phyloP scores from a whole-genome alignment of 2,329 filamentous ascomycete species.

The Lizonia empirigonia region DNA sequence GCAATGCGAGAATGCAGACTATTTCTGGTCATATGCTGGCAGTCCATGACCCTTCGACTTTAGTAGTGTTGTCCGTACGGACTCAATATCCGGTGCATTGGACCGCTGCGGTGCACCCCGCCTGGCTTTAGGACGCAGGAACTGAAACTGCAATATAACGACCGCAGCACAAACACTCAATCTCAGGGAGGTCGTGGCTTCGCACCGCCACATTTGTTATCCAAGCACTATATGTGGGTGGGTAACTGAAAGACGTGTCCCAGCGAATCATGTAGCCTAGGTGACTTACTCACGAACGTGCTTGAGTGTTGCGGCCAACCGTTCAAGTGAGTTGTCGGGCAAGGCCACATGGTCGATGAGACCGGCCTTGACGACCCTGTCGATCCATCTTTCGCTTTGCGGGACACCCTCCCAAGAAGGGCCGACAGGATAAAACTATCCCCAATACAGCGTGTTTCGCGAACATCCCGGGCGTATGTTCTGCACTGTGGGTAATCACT shows the following conservation, averaged over 20 bases:
- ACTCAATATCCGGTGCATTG: conserved; percentile 12
- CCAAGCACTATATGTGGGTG: background rate
- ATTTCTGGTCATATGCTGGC: background rate
- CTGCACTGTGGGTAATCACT: conserved; percentile 4
- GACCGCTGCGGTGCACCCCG: conserved; percentile 5
- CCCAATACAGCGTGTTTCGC: conserved; percentile 28
- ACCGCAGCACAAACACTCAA: background rate
- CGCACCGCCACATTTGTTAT: conserved; percentile 13
- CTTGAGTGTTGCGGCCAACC: conserved; percentile 21
- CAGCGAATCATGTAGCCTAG: background rate
- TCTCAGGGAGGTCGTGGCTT: background rate
- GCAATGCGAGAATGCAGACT: conserved; percentile 3
- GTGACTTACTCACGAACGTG: conserved; percentile 2
- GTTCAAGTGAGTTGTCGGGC: conserved; percentile 22
- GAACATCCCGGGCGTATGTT: conserved; percentile 24
- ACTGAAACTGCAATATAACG: conserved; percentile 1
- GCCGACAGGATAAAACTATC: conserved; percentile 22
- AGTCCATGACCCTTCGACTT: background rate
- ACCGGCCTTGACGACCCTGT: conserved; percentile 34
- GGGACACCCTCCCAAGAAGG: conserved; percentile 17
- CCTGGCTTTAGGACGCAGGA: conserved; percentile 1
- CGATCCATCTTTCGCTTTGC: conserved; percentile 11
- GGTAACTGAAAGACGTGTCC: background rate
- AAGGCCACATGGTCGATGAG: conserved; percentile 30
- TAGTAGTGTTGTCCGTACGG: background rate